Percentiles rank a stretch among this genome's conserved stretches.
phyloP scores from a whole-genome alignment of 106 monocot genomes.

The Dioscorea dumetorum region DNA sequence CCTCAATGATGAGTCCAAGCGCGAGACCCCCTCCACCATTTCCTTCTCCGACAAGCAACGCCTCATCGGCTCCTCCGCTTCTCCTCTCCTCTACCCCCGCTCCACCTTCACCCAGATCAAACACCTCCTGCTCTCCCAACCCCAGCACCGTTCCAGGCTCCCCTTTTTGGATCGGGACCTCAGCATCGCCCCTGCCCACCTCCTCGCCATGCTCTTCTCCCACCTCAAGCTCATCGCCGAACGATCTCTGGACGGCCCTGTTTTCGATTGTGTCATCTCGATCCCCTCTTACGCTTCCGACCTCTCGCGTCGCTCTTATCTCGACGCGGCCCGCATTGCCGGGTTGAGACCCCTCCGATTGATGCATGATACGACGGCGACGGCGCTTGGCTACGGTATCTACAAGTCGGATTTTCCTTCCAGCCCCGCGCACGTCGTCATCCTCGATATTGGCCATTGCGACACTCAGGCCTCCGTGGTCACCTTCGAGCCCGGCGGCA shows the following conservation, averaged over 20 bases:
- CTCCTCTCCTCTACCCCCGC: conserved; percentile 6
- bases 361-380: conserved; percentile 73
- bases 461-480: conserved; percentile 73
- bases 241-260: conserved; percentile 21
- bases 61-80: conserved; percentile 39
- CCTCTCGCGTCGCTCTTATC: conserved; percentile 52
- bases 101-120: conserved; percentile 57
- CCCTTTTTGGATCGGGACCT: background rate
- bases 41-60: conserved; percentile 68
- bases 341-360: conserved; percentile 61
- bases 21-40: conserved; percentile 69
- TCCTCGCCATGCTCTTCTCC: conserved; percentile 55
- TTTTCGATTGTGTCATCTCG: conserved; percentile 66
- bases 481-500: conserved; percentile 28
- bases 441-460: conserved; percentile 82
- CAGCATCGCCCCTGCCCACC: conserved; percentile 29
- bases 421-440: conserved; percentile 29
- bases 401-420: conserved; percentile 39
- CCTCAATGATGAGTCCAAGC: conserved; percentile 76
- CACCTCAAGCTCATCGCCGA: conserved; percentile 55
- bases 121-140: conserved; percentile 33
- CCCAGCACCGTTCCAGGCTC: conserved; percentile 6
- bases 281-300: conserved; percentile 75
- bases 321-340: conserved; percentile 73
- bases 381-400: conserved; percentile 72